Conservation (phyloP, 768 basidiomycete genomes). For the Suillus decipiens region DNA sequence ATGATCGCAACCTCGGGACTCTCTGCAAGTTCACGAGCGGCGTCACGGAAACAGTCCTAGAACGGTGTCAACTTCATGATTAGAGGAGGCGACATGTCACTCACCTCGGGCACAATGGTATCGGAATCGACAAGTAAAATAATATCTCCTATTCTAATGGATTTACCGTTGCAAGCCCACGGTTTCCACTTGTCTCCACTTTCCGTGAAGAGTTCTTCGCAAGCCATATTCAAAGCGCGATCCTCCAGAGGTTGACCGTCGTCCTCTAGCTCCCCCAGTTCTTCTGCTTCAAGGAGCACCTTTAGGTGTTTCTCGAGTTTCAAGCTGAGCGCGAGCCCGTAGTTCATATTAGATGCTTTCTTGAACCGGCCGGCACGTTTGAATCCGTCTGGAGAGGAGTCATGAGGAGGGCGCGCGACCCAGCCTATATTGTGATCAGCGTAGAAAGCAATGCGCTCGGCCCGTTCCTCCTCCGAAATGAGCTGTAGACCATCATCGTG, state of each 20-base stretch:
- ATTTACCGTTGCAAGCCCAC: constrained; percentile 76
- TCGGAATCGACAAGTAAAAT: constrained; percentile 83
- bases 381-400: constrained; percentile 48
- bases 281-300: constrained; percentile 44
- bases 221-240: constrained; percentile 66
- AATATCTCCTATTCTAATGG: constrained; percentile 75
- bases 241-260: constrained; percentile 61
- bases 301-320: constrained; percentile 51
- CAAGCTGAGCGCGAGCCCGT: constrained; percentile 53
- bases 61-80: not conserved
- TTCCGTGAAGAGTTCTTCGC: constrained; percentile 70
- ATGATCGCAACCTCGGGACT: constrained; percentile 85
- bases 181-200: constrained; percentile 62
- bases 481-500: constrained; percentile 76
- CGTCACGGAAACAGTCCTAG: constrained; percentile 83
- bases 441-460: constrained; percentile 68
- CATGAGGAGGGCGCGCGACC: constrained; percentile 77
- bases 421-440: constrained; percentile 72
- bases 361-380: constrained; percentile 80
- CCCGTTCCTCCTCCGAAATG: constrained; percentile 56
- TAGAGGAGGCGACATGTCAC: constrained; percentile 2
- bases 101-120: constrained; percentile 74
- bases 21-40: constrained; percentile 75
- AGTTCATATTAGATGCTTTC: constrained; percentile 90
- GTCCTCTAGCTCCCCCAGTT: constrained; percentile 36